These are phyloP conservation scores for Theileria orientalis DNA, from an alignment of 169 alveolate genomes.

Conservation along the genomic window DNA sequence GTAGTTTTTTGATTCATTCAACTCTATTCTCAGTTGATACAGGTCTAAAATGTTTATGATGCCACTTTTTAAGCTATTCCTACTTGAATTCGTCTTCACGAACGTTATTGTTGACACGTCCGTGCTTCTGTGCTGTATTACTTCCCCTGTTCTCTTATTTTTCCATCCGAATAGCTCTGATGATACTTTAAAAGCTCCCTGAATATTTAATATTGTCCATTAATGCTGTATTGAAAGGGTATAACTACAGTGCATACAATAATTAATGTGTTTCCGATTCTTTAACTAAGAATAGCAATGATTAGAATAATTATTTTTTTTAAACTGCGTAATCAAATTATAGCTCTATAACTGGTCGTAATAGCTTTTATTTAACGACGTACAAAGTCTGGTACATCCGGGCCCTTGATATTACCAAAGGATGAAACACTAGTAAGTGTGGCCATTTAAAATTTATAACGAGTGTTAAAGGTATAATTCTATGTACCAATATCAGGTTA, in stretches of 20 bases:
- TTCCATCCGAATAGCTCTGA: slow-evolving; percentile 89
- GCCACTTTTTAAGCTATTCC: background rate
- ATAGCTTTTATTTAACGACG: background rate
- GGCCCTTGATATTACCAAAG: slow-evolving; percentile 50
- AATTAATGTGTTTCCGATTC: slow-evolving; percentile 37
- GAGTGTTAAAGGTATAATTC: background rate
- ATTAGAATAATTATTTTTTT: no score
- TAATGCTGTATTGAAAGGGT: no score
- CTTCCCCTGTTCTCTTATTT: slow-evolving; percentile 85
- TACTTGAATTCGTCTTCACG: slow-evolving; percentile 77
- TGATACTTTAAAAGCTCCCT: slow-evolving; percentile 87
- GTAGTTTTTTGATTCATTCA: slow-evolving; percentile 71
- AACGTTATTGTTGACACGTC: slow-evolving; percentile 79
- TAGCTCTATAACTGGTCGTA: background rate
- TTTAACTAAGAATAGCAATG: slow-evolving; percentile 31
- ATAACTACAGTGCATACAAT: no score
- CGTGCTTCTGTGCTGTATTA: slow-evolving; percentile 80
- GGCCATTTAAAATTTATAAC: slow-evolving; percentile 50
- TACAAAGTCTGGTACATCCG: slow-evolving; percentile 52
- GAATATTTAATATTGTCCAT: no score
- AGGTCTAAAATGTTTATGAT: slow-evolving; percentile 33
- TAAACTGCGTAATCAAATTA: background rate
- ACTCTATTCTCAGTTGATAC: slow-evolving; percentile 74
- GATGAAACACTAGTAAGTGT: slow-evolving; percentile 36
- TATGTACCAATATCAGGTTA: background rate